Base-by-base conservation (phyloP, 1,284 basidiomycete species). In the Cryptococcus maquisensis region DNA sequence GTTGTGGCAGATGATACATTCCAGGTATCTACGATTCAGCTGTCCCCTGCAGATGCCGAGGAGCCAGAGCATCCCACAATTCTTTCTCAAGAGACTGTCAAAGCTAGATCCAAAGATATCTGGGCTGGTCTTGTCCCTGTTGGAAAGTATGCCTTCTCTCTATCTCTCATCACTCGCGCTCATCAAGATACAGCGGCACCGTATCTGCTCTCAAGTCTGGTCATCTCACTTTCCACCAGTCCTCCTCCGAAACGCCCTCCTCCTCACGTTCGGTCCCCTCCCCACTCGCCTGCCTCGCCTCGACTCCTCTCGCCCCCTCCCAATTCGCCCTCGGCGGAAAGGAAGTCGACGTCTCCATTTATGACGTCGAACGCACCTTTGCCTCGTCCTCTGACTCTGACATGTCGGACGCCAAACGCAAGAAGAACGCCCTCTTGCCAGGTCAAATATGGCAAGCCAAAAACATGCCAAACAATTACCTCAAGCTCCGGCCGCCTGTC, bases 291-390 rank as follows among this genome's bases (percentile, higher is more conserved):
- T 63, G 69, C n/a, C 57, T 76, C 40, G 80, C 80, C n/a, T 65
- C 73, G 0, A 54, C 68, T 0, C 72, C 88, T 15, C 81, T 84
- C 3, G 65, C 76, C 7, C 77, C 82, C 49, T 69, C 78, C 23
- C 80, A 81, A 0, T 91, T 94, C 74, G 83, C 85, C 0, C 86
- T 90, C 59, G 91, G 86, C 6, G 91, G 91, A 3, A 86, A 93
- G 63, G 91, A 94, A 72, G 87, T 94, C 16, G 89, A 93, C 56
- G 72, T 91, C 3, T 90, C 88, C 1, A 67, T 93, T 1, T 94
- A 88, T 87, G 81, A 90, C 66, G 81, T 83, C 3, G 85, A 90
- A 65, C 73, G 77, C 41, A 84, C 88, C 0, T 89, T 94, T 48
- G 64, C 62, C 9, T 45, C 55, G 10, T 47, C 35, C 6, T 24